Evolutionary conservation across 305 asterid genomes (phyloP), one percentile per base, ranked within the genome.

Genomic region (Fraxinus albicans): DNA sequence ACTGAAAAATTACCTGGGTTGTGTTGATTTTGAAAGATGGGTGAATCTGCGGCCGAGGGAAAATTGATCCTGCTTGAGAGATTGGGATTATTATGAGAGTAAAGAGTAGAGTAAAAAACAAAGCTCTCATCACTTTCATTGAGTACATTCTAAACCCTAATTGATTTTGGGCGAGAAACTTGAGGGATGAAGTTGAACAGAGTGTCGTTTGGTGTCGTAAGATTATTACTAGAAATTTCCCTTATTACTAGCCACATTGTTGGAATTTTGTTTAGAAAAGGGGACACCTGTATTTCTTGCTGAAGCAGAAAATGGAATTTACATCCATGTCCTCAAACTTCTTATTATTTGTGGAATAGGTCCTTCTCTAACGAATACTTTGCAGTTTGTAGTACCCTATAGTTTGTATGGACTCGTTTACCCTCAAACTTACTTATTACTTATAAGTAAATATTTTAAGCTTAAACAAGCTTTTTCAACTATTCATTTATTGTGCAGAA

Each of bases 11-110:
- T 8, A 91, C 94, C 93, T 87, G 86, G 83, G 93, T 90, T 3
- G 84, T 79, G 90, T 91, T 90, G 86, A 87, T 85, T 80, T 85
- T 84, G 88, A 90, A 77, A 55, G 86, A 83, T 8, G 93, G 84
- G 7, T 81, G 79, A 69, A 88, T 81, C 33, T 82, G 87, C 21
- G 91, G 93, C 81, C 87, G 87, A 53, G 83, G 77, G 31, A 76
- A 1, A 7, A 86, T 85, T n/a, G 92, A 88, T 90, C 92, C 77
- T 29, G 91, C 87, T 78, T 84, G 84, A 6, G 91, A 87, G 69
- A 74, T 40, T 2, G 79, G 74, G 83, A 83, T 6, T 76, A 81
- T 0, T 77, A 84, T 0, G 83, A 83, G 44, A 21, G 87, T 81
- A 17, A 84, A 60, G 73, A 86, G 33, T 35, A 85, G 84, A 63